Percentiles rank a stretch among this genome's conserved stretches.
These are phyloP conservation scores for Quercus berberidifolia DNA, from an alignment of 306 rosid genomes.

Conservation along the genomic window DNA sequence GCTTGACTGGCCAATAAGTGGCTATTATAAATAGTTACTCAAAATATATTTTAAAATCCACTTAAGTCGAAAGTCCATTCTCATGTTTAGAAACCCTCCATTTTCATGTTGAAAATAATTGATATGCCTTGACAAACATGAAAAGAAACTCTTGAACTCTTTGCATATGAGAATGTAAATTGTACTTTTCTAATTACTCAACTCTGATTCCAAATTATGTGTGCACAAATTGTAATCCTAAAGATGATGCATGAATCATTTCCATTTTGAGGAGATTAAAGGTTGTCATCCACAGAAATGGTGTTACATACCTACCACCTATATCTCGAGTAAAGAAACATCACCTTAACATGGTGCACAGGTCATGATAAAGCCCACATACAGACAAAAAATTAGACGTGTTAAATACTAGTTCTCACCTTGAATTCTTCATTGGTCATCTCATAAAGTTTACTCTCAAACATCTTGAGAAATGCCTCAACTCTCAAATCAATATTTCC, in stretches of 20 bases:
- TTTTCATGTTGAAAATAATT: too few species aligned
- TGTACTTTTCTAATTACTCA: background rate
- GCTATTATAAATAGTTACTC: background rate
- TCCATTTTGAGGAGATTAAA: slow-evolving; percentile 4
- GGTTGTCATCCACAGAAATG: slow-evolving; percentile 9
- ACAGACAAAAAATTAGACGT: slow-evolving; percentile 6
- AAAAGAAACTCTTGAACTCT: background rate
- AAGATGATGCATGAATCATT: background rate
- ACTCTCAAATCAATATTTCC: slow-evolving; percentile 71
- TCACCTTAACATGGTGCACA: background rate
- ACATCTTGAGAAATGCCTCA: slow-evolving; percentile 73
- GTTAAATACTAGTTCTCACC: slow-evolving; percentile 40
- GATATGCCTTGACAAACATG: background rate
- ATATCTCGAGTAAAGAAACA: slow-evolving; percentile 12
- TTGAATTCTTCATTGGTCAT: slow-evolving; percentile 83
- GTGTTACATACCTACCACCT: slow-evolving; percentile 10
- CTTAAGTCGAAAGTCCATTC: background rate
- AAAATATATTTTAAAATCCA: background rate
- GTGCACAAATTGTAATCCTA: background rate
- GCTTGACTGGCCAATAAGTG: background rate
- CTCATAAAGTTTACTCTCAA: slow-evolving; percentile 67
- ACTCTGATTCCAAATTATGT: background rate
- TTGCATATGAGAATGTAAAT: slow-evolving; percentile 1
- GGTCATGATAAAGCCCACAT: background rate
- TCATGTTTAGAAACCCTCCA: too few species aligned